Base-by-base conservation (phyloP, 1,284 basidiomycete genomes). In the Moesziomyces sp. region DNA sequence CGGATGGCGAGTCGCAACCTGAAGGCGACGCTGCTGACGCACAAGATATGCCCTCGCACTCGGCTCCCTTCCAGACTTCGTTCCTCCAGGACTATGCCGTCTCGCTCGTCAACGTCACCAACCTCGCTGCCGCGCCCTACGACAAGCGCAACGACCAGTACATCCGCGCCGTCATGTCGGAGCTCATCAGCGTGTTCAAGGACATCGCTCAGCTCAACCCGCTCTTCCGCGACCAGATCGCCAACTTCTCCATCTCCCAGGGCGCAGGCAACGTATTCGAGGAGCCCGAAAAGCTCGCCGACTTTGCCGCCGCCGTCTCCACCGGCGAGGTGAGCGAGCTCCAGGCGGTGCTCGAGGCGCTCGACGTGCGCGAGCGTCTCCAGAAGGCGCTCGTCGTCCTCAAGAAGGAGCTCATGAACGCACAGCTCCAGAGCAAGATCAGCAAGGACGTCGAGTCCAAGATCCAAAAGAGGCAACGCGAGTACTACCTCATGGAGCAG, bases 401-500 rank as follows among this genome's bases (percentile, higher is more conserved):
- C 74, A 98, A 98, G 88, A 98, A 98, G 86, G 96, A 99, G 85
- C 89, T 98, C 40, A 97, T 98, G 86, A 98, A 97, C 79, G 94
- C 94, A 0, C 94, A 98, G 84, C 86, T 98, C 47, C 96, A 98
- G 86, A 91, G 89, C 84, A 97, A 97, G 86, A 92, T 99, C 65
- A 91, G 92, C 14, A 89, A 93, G 44, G 96, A 99, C 78, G 94
- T 99, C 23, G 94, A 99, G 84, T 90, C 87, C 87, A 97, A 97
- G 87, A 97, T 99, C 69, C 94, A 94, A 51, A 98, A 98, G 86
- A 89, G 95, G 16, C 96, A 99, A 84, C 88, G 95, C 64, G 97
- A 99, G 86, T 98, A 97, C 84, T 98, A 97, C 85, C 87, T 99
- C 62, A 95, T 94, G 92, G 97, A 99, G 85, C 97, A 99, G 86